Evolutionary conservation across 352 stramenopile species (phyloP).

Genomic region (Globisporangium canariense): DNA sequence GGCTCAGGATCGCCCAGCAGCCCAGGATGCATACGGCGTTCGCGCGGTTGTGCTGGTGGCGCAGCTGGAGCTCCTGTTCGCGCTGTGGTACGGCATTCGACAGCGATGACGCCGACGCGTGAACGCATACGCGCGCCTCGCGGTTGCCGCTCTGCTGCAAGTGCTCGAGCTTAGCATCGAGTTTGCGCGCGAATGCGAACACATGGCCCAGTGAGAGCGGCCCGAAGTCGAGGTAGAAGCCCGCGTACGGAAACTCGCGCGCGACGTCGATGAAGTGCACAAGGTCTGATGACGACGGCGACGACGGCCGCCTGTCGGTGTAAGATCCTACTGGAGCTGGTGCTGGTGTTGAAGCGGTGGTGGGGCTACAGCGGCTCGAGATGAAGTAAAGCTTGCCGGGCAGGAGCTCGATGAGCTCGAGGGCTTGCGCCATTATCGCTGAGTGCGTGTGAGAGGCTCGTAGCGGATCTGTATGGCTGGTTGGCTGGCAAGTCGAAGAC

Average conservation of each 20-base stretch:
- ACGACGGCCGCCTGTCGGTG: background rate
- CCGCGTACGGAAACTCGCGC: constrained; percentile 86
- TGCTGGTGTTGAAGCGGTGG: background rate
- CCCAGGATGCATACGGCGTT: constrained; percentile 90
- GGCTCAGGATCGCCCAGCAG: constrained; percentile 64
- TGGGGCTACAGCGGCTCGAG: constrained; percentile 15
- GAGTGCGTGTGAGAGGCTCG: background rate
- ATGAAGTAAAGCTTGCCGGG: constrained; percentile 32
- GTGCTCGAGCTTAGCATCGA: constrained; percentile 64
- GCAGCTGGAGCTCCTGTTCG: background rate
- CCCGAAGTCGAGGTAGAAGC: constrained; percentile 96
- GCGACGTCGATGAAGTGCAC: constrained; percentile 27
- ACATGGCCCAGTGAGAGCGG: constrained; percentile 92
- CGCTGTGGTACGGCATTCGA: background rate
- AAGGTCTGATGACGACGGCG: background rate
- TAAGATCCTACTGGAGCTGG: background rate
- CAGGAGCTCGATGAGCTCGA: constrained; percentile 33
- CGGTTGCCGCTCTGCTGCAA: constrained; percentile 13
- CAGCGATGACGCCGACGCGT: constrained; percentile 7
- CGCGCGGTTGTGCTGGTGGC: constrained; percentile 53
- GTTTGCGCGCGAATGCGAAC: constrained; percentile 75
- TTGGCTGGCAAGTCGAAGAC: background rate
- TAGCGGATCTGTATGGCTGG: background rate
- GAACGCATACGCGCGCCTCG: constrained; percentile 70
- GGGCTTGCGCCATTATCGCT: constrained; percentile 10